Conservation (phyloP, 208 protist genomes). For the Wallacemonas sp. region DNA sequence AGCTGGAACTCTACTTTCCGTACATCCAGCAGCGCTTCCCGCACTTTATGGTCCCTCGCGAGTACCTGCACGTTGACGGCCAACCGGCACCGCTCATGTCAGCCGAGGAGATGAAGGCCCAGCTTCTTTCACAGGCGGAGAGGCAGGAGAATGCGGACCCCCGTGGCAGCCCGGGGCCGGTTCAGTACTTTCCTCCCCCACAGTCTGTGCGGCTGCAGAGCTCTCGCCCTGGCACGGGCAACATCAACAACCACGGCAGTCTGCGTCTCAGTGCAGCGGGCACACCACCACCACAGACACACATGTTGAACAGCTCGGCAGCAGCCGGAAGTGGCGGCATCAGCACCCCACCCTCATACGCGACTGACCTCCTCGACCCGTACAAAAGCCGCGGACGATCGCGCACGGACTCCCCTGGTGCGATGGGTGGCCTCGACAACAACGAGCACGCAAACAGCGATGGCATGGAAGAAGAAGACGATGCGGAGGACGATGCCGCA, state of each 20-base stretch:
- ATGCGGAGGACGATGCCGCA: neutral
- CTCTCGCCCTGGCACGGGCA: constrained; percentile 18
- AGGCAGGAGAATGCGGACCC: neutral
- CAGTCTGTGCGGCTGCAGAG: constrained; percentile 26
- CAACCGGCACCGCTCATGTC: constrained; percentile 41
- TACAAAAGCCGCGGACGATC: neutral
- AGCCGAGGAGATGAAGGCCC: constrained; percentile 21
- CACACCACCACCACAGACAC: too few relatives aligned
- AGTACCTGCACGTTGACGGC: constrained; percentile 67
- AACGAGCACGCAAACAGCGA: constrained; percentile 10
- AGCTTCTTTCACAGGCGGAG: constrained; percentile 13
- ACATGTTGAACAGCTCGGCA: too few relatives aligned
- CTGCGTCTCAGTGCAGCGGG: neutral
- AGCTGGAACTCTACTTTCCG: constrained; percentile 36
- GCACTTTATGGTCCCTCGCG: constrained; percentile 69
- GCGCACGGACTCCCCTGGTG: too few relatives aligned
- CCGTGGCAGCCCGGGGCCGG: constrained; percentile 11
- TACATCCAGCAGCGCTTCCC: constrained; percentile 56
- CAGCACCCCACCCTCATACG: neutral
- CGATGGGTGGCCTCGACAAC: too few relatives aligned
- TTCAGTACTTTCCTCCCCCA: constrained; percentile 46
- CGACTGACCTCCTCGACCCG: neutral
- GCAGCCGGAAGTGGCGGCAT: too few relatives aligned
- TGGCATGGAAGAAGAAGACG: neutral
- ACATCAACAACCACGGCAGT: neutral